phyloP scores from a whole-genome alignment of 768 basidiomycete genomes.

The Naganishia vaughanmartiniae region DNA sequence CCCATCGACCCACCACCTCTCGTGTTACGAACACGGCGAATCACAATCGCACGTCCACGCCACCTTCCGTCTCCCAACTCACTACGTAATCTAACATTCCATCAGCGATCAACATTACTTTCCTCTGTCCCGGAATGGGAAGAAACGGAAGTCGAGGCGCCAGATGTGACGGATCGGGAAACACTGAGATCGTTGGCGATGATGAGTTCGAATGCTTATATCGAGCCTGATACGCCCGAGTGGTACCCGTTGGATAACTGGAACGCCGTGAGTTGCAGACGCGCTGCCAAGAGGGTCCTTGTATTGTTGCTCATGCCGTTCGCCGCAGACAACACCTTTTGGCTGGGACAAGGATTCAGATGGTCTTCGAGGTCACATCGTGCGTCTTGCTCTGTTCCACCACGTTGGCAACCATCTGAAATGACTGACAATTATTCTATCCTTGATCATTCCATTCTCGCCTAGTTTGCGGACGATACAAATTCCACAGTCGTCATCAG shows the following conservation, averaged over 20 bases:
- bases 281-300: background rate
- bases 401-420: conserved; percentile 53
- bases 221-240: conserved; percentile 59
- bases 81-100: conserved; percentile 5
- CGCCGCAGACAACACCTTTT: conserved; percentile 64
- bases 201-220: conserved; percentile 86
- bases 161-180: conserved; percentile 69
- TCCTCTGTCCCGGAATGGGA: conserved; percentile 58
- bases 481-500: conserved; percentile 83
- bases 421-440: background rate
- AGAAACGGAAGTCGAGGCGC: conserved; percentile 63
- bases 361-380: conserved; percentile 87
- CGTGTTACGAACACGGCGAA: background rate
- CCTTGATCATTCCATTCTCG: no score
- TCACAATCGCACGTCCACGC: conserved; percentile 2
- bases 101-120: background rate
- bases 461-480: conserved; percentile 50
- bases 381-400: conserved; percentile 60
- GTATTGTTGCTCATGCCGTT: background rate
- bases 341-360: conserved; percentile 90
- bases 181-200: conserved; percentile 75
- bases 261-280: conserved; percentile 57
- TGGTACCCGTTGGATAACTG: conserved; percentile 70
- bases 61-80: background rate
- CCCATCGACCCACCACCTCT: conserved; percentile 20